A percentile compares a stretch with the other conserved stretches of the same genome.
Evolutionary conservation across 257 asterid species (phyloP).

Genomic region (Capsicum baccatum): DNA sequence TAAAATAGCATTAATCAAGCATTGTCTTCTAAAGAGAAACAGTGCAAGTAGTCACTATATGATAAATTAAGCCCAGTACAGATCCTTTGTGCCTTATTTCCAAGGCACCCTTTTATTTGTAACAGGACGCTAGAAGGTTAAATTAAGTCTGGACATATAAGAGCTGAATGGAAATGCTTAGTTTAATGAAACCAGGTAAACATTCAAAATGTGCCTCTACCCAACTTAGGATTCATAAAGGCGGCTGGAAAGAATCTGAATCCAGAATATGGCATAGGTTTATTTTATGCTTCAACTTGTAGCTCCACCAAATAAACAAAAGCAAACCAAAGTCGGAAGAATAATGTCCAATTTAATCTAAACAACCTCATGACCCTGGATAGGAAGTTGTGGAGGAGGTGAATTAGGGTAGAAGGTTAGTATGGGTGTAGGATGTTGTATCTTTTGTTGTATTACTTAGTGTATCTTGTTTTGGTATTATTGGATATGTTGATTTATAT

Average conservation of each 20-base stretch:
- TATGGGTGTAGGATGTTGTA: too few species aligned
- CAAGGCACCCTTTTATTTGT: background rate
- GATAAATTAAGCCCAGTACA: background rate
- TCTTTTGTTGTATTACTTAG: too few species aligned
- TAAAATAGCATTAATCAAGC: conserved; percentile 11
- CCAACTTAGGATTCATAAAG: conserved; percentile 18
- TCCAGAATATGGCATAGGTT: background rate
- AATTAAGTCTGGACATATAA: background rate
- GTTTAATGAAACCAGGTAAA: background rate
- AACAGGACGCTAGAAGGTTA: background rate
- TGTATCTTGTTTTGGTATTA: too few species aligned
- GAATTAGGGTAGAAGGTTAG: too few species aligned
- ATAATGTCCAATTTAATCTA: conserved; percentile 11
- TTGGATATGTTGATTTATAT: too few species aligned
- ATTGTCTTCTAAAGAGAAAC: background rate
- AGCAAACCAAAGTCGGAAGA: conserved; percentile 6
- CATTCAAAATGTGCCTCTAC: background rate
- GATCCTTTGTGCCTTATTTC: conserved; percentile 15
- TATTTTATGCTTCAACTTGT: conserved; percentile 13
- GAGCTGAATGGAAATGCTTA: background rate
- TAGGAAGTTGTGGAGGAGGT: too few species aligned
- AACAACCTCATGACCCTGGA: background rate
- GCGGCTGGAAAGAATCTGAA: conserved; percentile 11
- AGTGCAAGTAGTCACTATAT: background rate
- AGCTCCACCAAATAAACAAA: conserved; percentile 6